Evolutionary conservation across 805 yeast genomes (phyloP).

Genomic region (Saccharomycopsis babjevae): DNA sequence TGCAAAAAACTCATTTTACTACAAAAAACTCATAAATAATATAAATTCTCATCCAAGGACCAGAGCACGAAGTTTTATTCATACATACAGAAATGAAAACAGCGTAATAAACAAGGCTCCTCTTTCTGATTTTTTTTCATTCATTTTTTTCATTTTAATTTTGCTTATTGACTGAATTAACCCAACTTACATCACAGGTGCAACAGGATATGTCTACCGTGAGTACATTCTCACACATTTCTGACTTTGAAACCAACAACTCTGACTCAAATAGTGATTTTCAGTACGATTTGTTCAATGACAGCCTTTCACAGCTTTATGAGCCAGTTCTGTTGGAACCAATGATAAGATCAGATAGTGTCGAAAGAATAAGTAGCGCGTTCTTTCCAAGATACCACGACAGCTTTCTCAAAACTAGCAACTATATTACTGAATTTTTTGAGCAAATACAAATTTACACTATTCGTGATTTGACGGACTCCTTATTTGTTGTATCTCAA

Average conservation of each 20-base stretch:
- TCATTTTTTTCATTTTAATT: too few relatives aligned
- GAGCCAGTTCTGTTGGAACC: background rate
- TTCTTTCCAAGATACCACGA: background rate
- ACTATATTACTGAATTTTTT: background rate
- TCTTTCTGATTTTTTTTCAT: too few relatives aligned
- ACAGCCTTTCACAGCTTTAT: background rate
- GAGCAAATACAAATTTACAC: background rate
- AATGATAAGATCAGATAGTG: background rate
- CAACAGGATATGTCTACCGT: background rate
- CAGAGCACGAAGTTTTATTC: too few relatives aligned
- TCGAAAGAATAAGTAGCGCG: background rate
- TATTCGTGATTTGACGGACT: background rate
- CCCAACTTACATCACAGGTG: too few relatives aligned
- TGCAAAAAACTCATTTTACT: too few relatives aligned
- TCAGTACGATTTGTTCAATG: background rate
- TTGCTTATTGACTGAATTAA: too few relatives aligned
- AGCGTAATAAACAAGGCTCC: too few relatives aligned
- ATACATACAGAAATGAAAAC: too few relatives aligned
- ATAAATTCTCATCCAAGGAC: too few relatives aligned
- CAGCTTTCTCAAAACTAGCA: background rate
- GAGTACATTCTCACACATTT: background rate
- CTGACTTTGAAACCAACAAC: background rate
- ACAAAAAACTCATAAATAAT: too few relatives aligned
- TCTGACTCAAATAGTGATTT: background rate
- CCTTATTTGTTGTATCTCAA: background rate